Base-by-base conservation (phyloP, 2,329 filamentous ascomycete genomes). In the Leptographium wingfieldii region DNA sequence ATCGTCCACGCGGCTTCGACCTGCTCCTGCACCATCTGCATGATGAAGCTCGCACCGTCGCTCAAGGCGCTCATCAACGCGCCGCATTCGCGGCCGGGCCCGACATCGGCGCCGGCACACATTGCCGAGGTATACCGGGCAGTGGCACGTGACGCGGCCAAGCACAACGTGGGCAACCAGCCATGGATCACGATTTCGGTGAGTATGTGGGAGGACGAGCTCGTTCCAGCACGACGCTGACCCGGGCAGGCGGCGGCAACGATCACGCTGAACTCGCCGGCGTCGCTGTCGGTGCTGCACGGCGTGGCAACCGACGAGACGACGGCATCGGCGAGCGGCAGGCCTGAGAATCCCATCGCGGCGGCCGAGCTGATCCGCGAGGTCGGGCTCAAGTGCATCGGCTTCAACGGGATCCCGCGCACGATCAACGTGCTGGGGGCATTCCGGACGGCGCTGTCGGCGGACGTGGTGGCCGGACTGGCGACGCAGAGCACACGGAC, bases 261-360 rank as follows among this genome's bases (percentile, higher is more conserved):
- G 1, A 88, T 92, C 74, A 94, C 90, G 1, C 83, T 94, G 76
- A 94, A 95, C 75, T 91, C 88, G 1, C 89, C 89, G 29, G 86
- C 88, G 60, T 87, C 88, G 3, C 81, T 92, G 65, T 73, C 81
- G 4, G 73, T 80, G 27, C 79, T 92, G 14, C 85, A 84, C 72
- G 68, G 78, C 59, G 71, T 81, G 38, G 79, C 80, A 12, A 71
- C 75, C 14, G 61, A 63, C 22, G 35, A n/a, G n/a, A 9, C 56
- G 64, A 43, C 63, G 29, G 29, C 63, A 40, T 52, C 60, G 55
- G 38, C 60, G 61, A 58, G 62, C 7, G 59, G 62, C 55, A 62
- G 63, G 60, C 58, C 59, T 53, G 60, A 61, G 63, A 58, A 16
- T 59, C 63, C 67, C 58, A 73, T 80, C 3, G 73, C 77, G 31